phyloP scores from a whole-genome alignment of 2,329 filamentous ascomycete genomes.

The Ceratocystis ficicola region DNA sequence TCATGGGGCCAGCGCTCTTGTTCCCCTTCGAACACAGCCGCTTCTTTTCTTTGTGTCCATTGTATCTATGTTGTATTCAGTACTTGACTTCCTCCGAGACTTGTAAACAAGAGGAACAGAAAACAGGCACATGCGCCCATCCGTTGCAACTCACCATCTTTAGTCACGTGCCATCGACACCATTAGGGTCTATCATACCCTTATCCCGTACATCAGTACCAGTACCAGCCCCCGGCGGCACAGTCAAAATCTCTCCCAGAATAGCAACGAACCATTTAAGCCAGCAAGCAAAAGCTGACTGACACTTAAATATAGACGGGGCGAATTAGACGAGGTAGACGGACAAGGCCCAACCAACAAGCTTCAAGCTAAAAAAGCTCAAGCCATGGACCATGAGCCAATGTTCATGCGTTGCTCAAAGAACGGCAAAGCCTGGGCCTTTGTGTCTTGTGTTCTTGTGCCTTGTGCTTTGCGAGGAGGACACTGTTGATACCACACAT shows the following conservation, averaged over 20 bases:
- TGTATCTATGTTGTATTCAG: too few relatives aligned
- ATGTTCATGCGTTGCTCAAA: neutral
- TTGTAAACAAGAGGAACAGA: too few relatives aligned
- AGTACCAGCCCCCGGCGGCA: neutral
- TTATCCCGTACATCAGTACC: neutral
- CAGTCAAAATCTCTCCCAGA: neutral
- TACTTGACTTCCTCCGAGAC: too few relatives aligned
- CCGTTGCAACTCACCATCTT: too few relatives aligned
- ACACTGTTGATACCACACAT: neutral
- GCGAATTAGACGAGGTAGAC: slow-evolving; percentile 7
- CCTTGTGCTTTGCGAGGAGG: too few relatives aligned
- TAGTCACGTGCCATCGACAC: accelerated
- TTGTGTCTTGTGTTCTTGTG: too few relatives aligned
- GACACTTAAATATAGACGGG: neutral
- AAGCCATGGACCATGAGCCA: slow-evolving; percentile 1
- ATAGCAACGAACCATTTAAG: neutral
- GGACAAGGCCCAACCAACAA: slow-evolving; percentile 1
- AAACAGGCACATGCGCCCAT: too few relatives aligned
- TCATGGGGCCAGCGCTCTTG: too few relatives aligned
- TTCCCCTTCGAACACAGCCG: too few relatives aligned
- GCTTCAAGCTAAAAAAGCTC: slow-evolving; percentile 10
- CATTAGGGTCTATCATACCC: neutral
- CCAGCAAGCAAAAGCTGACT: neutral
- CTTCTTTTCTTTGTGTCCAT: too few relatives aligned
- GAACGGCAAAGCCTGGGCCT: too few relatives aligned